Base-by-base conservation (phyloP, 257 asterid genomes). In the Salvia splendens region DNA sequence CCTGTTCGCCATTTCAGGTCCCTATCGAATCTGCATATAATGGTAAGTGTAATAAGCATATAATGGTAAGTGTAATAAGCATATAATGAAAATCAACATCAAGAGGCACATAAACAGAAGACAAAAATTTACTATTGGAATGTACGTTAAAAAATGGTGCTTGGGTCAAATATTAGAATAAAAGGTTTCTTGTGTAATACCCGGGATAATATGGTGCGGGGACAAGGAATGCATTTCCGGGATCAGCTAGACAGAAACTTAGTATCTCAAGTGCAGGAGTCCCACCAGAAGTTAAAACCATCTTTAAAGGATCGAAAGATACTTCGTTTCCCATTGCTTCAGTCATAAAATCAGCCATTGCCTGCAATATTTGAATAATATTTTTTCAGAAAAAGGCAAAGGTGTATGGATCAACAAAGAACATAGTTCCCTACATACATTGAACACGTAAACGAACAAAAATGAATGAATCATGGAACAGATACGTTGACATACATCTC, bases 151-250 rank as follows among this genome's bases (percentile, higher is more conserved):
- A 32, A 51, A 74, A 16, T 40, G 61, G 8, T 48, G 57, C 28
- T 32, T 53, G 53, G 36, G 40, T 36, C 32, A 59, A 55, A 54
- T 40, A 66, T 15, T 45, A 71, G 54, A 35, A 60, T 11, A 32
- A 41, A 66, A 53, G 43, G 12, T 1, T 43, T 33, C 16, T 33
- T 36, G 24, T n/a, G n/a, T 2, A 65, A 61, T 89, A 94, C 99
- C 96, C 97, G 32, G 97, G 99, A 76, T 85, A 94, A 75, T 88
- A 91, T 20, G 99, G 99, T 57, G 97, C 79, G 30, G 97, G 99
- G 32, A 94, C 86, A 64, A 94, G 99, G 69, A 91, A 88, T 51
- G 95, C 96, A 75, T 84, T 90, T 75, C 99, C 99, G 24, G 80
- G 92, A 75, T 93, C 99, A 36, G 99, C 96, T 67, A 93, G 84